phyloP scores from a whole-genome alignment of 257 asterid species.

The Gentiana dahurica region DNA sequence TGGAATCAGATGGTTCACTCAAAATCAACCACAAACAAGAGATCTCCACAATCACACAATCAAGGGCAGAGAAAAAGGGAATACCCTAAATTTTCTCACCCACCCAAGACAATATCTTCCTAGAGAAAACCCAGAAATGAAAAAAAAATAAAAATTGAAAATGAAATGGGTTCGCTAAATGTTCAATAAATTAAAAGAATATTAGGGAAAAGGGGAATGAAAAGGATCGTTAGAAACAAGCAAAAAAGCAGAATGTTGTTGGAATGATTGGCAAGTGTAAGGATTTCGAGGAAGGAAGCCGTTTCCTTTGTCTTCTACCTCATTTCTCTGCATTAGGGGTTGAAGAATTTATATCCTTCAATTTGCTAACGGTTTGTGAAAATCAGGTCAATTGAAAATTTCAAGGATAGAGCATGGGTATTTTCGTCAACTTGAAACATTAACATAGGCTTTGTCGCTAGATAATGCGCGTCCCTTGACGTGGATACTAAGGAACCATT shows the following conservation, averaged over 20 bases:
- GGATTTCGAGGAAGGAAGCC: conserved; percentile 38
- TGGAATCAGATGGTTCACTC: conserved; percentile 2
- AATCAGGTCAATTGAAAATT: too few relatives aligned
- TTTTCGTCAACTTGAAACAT: neutral
- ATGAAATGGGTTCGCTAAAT: too few relatives aligned
- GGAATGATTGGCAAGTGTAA: conserved; percentile 34
- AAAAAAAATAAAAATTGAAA: conserved; percentile 1
- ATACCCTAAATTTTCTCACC: conserved; percentile 8
- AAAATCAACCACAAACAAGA: conserved; percentile 8
- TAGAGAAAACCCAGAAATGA: neutral
- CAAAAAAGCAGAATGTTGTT: conserved; percentile 4
- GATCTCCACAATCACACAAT: conserved; percentile 7
- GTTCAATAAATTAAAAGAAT: neutral
- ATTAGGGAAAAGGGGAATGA: neutral
- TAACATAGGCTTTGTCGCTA: too few relatives aligned
- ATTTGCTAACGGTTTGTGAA: neutral
- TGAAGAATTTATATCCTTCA: conserved; percentile 5
- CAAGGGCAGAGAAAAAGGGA: neutral
- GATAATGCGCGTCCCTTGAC: conserved; percentile 25
- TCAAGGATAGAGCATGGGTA: neutral
- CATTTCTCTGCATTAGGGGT: conserved; percentile 4
- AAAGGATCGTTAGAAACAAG: neutral
- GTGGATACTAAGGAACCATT: too few relatives aligned
- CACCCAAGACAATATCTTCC: neutral
- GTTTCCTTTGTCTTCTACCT: conserved; percentile 40